Base-by-base conservation (phyloP, 2,329 filamentous ascomycete genomes). In the Curvularia hawaiiensis region DNA sequence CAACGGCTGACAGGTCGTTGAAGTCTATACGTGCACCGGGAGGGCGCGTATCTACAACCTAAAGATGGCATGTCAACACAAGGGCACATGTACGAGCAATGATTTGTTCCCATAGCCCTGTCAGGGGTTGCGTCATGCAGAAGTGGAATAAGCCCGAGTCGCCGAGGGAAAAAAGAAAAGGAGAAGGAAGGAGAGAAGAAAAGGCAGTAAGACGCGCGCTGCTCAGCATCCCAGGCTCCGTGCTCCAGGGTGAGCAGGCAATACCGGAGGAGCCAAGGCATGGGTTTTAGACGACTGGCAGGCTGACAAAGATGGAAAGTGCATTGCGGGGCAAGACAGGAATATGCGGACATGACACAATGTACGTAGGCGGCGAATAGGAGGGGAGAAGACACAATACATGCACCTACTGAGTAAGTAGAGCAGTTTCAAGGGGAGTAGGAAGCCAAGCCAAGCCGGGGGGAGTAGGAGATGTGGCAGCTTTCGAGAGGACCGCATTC, bases 11-110 rank as follows among this genome's bases (percentile, higher is more conserved):
- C 44, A 90, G 84, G 78, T 96, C 93, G 64, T 85, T 89, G 78
- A 90, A 92, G 77, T 97, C 93, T 61, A 86, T 87, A 62, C 90
- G 88, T 61, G 88, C 86, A 49, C 85, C 85, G 46, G 87, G 84
- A 47, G 93, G 93, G 52, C 94, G 89, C 52, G 86, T 89, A 78
- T 97, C 94, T 66, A 83, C 80, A 64, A 97, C 87, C 92, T 96
- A 69, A 33, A 35, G 56, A 30, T 26, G 57, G 18, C 28, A 53
- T 58, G 63, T 75, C 58, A 74, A 70, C 64, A 53, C 44, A 14
- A 48, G 43, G 54, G 54, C 52, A 64, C 64, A 59, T 62, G 30
- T 54, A 41, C 49, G 45, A 39, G 38, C 28, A 50, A 47, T 35
- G 50, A 64, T 65, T 67, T 58, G 60, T 55, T 56, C 39, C 48